Evolutionary conservation across 148 eudicot species (phyloP).

Genomic region (Silene uniflora): DNA sequence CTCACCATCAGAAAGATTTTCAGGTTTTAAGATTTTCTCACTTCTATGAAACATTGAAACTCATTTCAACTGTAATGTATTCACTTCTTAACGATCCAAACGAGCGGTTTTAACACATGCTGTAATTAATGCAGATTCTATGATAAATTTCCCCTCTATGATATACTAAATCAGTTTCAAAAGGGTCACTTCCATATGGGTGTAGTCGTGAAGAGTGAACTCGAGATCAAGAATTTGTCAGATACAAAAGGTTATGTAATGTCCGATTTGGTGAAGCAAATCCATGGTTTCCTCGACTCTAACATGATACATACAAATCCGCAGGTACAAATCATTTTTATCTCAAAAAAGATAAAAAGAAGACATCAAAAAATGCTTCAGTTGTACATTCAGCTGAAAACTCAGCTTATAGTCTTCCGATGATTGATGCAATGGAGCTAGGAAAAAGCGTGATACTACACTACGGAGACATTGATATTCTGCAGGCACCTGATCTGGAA

Average conservation of each 20-base stretch:
- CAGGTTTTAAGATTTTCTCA: constrained; percentile 35
- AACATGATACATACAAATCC: constrained; percentile 5
- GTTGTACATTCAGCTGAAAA: constrained; percentile 34
- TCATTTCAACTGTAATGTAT: not conserved
- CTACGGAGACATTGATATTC: constrained; percentile 19
- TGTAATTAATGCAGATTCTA: constrained; percentile 40
- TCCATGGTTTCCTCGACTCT: not conserved
- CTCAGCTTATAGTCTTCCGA: constrained; percentile 29
- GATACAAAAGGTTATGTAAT: constrained; percentile 32
- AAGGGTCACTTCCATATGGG: constrained; percentile 89
- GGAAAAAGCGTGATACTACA: constrained; percentile 14
- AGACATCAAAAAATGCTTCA: constrained; percentile 26
- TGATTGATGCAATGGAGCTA: constrained; percentile 23
- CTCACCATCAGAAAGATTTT: constrained; percentile 62
- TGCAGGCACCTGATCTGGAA: constrained; percentile 29
- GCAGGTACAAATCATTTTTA: constrained; percentile 23
- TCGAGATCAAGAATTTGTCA: constrained; percentile 13
- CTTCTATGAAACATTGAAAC: not conserved
- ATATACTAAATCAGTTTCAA: constrained; percentile 61
- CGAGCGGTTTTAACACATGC: not conserved
- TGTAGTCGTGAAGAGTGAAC: constrained; percentile 50
- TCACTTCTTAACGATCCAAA: not conserved
- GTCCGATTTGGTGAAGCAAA: not conserved
- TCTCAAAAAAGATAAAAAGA: constrained; percentile 24
- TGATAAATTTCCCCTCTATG: constrained; percentile 61